Base-by-base conservation (phyloP, 2,329 filamentous ascomycete species). In the Fusarium cyanostomum region DNA sequence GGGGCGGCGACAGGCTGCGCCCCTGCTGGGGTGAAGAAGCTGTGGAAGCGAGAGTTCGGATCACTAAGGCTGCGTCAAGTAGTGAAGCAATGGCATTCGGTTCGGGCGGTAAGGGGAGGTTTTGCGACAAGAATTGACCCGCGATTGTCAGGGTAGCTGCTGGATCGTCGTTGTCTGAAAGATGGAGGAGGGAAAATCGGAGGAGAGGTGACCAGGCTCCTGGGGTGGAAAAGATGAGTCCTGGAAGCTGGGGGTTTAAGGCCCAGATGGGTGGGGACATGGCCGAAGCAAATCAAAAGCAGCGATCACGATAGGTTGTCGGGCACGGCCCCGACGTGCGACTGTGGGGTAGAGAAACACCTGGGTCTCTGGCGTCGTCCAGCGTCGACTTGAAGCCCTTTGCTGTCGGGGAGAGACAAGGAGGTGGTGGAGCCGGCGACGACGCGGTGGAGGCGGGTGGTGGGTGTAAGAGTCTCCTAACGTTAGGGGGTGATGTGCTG, bases 181-280 rank as follows among this genome's bases (percentile, higher is more conserved):
- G 55, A 55, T 64, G 67, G 21, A 55, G 59, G 66, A 63, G 65
- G 51, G 61, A 68, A 57, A 62, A 66, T 57, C 59, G 37, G 52
- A 54, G 48, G 39, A 41, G 41, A 63, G 49, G 38, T 51, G 56
- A 59, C 58, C 34, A 43, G 50, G 64, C 59, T 54, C 53, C 55
- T 53, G 66, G 66, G 57, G 57, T 54, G 57, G 64, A 56, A 68
- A 54, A 66, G 56, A 59, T 64, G 55, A 67, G 64, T 56, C 56
- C 56, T 64, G 58, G 68, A 71, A 70, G 58, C 68, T 71, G 68
- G 68, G 64, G 66, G 66, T 69, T 68, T 64, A 68, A 70, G 54
- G 59, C 65, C 50, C 52, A 53, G 51, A 55, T 59, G 61, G 56
- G 68, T 71, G 68, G 67, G 55, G 64, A 66, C 59, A 42, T 34